These are phyloP conservation scores for Alternaria novae-zelandiae DNA, from an alignment of 2,329 filamentous ascomycete species.

Conservation along the genomic window DNA sequence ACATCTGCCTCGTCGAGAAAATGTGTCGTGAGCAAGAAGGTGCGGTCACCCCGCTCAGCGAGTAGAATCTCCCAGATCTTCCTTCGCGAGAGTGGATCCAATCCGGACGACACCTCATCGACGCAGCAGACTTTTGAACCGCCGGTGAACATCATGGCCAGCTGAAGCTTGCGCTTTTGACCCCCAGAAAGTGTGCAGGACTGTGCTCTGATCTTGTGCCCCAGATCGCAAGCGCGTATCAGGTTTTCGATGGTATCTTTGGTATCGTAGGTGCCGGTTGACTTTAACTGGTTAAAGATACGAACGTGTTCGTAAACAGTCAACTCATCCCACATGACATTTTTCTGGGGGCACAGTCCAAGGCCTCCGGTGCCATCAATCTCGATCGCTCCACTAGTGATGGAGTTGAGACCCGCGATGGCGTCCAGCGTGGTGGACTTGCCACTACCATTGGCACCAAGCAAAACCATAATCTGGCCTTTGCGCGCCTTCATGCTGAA, in stretches of 20 bases:
- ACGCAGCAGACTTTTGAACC: constrained; percentile 88
- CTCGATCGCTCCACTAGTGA: constrained; percentile 77
- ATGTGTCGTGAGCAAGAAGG: constrained; percentile 88
- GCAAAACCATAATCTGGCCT: constrained; percentile 83
- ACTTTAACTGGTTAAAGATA: constrained; percentile 85
- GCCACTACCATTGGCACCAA: constrained; percentile 89
- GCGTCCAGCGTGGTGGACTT: constrained; percentile 90
- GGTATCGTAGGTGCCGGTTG: constrained; percentile 58
- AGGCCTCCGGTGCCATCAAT: constrained; percentile 80
- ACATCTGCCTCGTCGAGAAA: constrained; percentile 94
- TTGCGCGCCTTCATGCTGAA: constrained; percentile 73
- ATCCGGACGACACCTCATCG: constrained; percentile 87
- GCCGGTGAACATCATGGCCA: constrained; percentile 95
- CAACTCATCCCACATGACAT: constrained; percentile 89
- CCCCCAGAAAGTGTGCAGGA: constrained; percentile 85
- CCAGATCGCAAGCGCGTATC: constrained; percentile 75
- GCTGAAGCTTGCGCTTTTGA: constrained; percentile 89
- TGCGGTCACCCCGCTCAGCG: constrained; percentile 79
- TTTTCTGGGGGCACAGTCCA: constrained; percentile 90
- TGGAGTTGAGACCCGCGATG: constrained; percentile 80
- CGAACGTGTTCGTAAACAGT: constrained; percentile 84
- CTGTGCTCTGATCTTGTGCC: constrained; percentile 72
- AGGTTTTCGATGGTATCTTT: constrained; percentile 67
- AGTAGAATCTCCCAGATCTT: constrained; percentile 96
- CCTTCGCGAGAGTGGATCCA: constrained; percentile 83